phyloP scores from a whole-genome alignment of 805 yeast species.

The Danielozyma ontarioensis region DNA sequence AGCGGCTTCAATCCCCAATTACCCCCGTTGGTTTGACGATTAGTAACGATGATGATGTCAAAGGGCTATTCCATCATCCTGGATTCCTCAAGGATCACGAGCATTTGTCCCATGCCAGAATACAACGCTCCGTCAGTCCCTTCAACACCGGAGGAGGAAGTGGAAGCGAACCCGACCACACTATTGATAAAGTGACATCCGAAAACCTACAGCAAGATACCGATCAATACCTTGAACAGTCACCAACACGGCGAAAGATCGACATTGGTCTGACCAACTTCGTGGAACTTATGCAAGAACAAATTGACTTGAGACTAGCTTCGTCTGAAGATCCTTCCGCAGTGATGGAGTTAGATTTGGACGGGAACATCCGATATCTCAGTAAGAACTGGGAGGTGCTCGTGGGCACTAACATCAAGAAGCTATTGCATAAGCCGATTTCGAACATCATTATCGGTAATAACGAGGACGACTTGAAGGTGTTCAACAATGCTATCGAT shows the following conservation, averaged over 20 bases:
- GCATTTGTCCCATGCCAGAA: not conserved
- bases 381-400: constrained; percentile 75
- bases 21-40: no score
- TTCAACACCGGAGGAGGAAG: not conserved
- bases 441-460: constrained; percentile 61
- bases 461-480: constrained; percentile 53
- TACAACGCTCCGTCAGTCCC: not conserved
- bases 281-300: constrained; percentile 31
- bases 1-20: no score
- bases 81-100: not conserved
- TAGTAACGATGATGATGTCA: no score
- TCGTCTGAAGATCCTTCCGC: constrained; percentile 68
- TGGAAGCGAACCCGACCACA: not conserved
- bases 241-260: not conserved
- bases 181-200: not conserved
- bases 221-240: not conserved
- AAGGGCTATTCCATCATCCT: not conserved
- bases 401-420: constrained; percentile 59
- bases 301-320: constrained; percentile 55
- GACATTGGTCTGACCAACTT: constrained; percentile 1
- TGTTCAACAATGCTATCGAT: constrained; percentile 65
- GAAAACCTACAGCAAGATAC: not conserved
- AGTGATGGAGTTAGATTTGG: constrained; percentile 79
- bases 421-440: constrained; percentile 54
- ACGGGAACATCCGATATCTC: constrained; percentile 70